A percentile compares a stretch with the other conserved stretches of the same genome.
Evolutionary conservation across 345 rosid species (phyloP).

Genomic region (Eucalyptus urophylla): DNA sequence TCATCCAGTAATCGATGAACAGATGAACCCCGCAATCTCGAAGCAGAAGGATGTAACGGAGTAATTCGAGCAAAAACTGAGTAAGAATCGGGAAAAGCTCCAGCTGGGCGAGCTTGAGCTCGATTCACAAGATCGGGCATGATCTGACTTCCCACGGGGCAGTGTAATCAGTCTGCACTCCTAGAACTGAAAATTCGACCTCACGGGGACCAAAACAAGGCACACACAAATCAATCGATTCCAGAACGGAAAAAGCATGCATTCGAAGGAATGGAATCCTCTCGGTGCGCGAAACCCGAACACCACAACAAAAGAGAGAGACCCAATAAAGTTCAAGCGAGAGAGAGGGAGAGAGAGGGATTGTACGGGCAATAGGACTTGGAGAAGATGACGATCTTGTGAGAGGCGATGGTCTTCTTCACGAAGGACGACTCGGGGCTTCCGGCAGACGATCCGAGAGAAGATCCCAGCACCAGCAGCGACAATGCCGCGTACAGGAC

Average conservation of each 20-base stretch:
- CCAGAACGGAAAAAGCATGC: neutral
- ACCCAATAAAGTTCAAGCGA: neutral
- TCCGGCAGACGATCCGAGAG: constrained; percentile 1
- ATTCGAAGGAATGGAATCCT: neutral
- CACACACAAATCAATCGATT: neutral
- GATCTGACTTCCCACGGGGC: neutral
- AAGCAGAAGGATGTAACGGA: neutral
- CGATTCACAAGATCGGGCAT: neutral
- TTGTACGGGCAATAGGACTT: constrained; percentile 92
- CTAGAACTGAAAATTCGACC: neutral
- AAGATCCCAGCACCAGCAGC: neutral
- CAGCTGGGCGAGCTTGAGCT: too few species aligned
- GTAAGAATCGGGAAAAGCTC: too few species aligned
- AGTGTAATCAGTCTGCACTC: neutral
- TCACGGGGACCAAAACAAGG: neutral
- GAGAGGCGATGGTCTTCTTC: constrained; percentile 62
- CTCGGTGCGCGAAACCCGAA: neutral
- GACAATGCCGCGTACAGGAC: neutral
- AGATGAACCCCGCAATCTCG: neutral
- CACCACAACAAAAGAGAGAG: neutral
- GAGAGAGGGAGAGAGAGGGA: neutral
- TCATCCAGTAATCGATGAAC: neutral
- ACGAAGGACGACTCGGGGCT: constrained; percentile 42
- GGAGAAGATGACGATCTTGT: constrained; percentile 93
- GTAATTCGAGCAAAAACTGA: too few species aligned